A percentile compares a stretch with the other conserved stretches of the same genome.
Conservation (phyloP, 768 basidiomycete species). For the Chiua virens region DNA sequence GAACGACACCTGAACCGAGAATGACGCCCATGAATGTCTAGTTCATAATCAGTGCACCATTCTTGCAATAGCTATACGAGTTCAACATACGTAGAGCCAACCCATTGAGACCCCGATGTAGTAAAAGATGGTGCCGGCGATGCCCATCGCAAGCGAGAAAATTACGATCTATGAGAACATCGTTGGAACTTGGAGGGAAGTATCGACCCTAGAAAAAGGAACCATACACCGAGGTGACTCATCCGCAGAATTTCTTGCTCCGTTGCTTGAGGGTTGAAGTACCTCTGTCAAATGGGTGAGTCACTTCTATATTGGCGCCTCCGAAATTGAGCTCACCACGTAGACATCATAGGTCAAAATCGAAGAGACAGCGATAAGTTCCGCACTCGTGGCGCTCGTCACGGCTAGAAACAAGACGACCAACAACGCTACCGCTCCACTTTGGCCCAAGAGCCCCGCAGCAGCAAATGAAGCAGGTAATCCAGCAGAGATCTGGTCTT, state of each 20-base stretch:
- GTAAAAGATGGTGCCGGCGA: conserved; percentile 84
- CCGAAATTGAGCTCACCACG: conserved; percentile 45
- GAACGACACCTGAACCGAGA: conserved; percentile 81
- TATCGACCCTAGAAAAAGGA: not conserved
- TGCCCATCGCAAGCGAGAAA: conserved; percentile 75
- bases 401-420: conserved; percentile 86
- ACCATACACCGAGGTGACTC: conserved; percentile 62
- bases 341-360: conserved; percentile 85
- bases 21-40: conserved; percentile 89
- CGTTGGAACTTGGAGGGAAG: not conserved
- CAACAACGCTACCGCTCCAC: conserved; percentile 77
- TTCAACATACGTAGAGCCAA: conserved; percentile 76
- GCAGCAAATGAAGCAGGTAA: conserved; percentile 85
- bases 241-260: conserved; percentile 69
- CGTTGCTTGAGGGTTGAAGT: conserved; percentile 80
- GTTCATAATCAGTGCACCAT: not conserved
- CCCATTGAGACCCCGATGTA: conserved; percentile 93
- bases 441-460: conserved; percentile 73
- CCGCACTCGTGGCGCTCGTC: conserved; percentile 82
- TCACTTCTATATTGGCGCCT: not conserved
- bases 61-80: not conserved
- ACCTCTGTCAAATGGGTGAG: conserved; percentile 42
- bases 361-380: conserved; percentile 87
- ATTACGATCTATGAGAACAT: conserved; percentile 49
- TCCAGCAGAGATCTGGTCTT: conserved; percentile 81